These are phyloP conservation scores for Bathelium albidoporum DNA, from an alignment of 495 filamentous ascomycete genomes.

Conservation along the genomic window DNA sequence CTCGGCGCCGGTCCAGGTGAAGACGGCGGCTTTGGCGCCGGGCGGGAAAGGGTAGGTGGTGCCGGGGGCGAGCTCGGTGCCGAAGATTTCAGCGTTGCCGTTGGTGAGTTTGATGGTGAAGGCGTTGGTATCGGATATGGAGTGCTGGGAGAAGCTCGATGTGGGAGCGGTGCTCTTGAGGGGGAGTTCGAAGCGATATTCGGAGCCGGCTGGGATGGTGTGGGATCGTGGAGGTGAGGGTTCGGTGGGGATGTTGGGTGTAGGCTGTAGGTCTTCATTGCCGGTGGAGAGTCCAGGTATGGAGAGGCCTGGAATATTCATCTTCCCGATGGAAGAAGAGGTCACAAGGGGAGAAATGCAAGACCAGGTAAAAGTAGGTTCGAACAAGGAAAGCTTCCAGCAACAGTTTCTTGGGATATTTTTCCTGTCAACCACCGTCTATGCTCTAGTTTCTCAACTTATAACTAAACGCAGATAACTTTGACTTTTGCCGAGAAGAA, in stretches of 20 bases:
- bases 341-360: too few relatives aligned
- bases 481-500: too few relatives aligned
- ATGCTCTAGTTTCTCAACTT: too few relatives aligned
- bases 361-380: too few relatives aligned
- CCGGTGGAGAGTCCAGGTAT: background rate
- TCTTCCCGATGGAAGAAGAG: too few relatives aligned
- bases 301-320: background rate
- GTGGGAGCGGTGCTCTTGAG: background rate
- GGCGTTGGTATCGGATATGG: background rate
- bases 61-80: slow-evolving; percentile 79
- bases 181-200: background rate
- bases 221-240: background rate
- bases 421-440: too few relatives aligned
- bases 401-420: too few relatives aligned
- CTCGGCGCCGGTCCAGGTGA: slow-evolving; percentile 80
- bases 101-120: slow-evolving; percentile 47
- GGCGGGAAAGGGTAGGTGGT: slow-evolving; percentile 66
- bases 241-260: background rate
- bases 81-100: slow-evolving; percentile 90
- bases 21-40: slow-evolving; percentile 76
- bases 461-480: too few relatives aligned
- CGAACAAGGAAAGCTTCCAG: too few relatives aligned
- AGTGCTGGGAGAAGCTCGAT: background rate
- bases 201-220: background rate
- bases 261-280: background rate